phyloP scores from a whole-genome alignment of 2,329 filamentous ascomycete genomes.

The Neopestalotiopsis sp. region DNA sequence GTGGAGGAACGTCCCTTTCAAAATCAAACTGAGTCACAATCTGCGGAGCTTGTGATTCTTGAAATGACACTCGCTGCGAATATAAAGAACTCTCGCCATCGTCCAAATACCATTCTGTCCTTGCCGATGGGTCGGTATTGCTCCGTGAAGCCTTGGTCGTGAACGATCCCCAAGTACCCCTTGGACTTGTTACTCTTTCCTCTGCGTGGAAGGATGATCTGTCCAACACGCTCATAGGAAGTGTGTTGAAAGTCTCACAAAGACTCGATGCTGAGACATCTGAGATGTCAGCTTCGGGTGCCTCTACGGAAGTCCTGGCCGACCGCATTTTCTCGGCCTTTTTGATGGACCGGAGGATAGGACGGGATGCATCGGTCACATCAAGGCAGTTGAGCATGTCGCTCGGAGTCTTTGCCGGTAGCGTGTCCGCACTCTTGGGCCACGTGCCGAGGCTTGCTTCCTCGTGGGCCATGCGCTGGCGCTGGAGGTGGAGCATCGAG shows the following conservation, averaged over 20 bases:
- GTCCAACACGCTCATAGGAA: not conserved
- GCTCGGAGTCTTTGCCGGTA: constrained; percentile 15
- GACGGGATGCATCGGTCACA: not conserved
- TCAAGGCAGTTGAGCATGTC: not conserved
- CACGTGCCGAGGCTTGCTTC: constrained; percentile 21
- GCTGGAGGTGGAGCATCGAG: constrained; percentile 31
- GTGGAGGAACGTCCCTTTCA: not conserved
- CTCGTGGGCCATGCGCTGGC: constrained; percentile 34
- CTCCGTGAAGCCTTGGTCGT: not conserved
- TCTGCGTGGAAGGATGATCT: not conserved
- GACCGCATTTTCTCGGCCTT: not conserved
- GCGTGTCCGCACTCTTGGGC: constrained; percentile 17
- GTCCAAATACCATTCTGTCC: not conserved
- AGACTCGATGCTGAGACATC: not conserved
- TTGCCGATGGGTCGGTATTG: not conserved
- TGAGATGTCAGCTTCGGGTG: not conserved
- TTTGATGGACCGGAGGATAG: not conserved
- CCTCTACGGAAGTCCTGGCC: not conserved
- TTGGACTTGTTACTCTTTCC: not conserved
- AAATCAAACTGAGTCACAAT: constrained; percentile 7
- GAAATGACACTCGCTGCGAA: not conserved
- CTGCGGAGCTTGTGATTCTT: not conserved
- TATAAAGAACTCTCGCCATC: not conserved
- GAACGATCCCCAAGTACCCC: not conserved
- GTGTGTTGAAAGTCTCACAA: not conserved